These are phyloP conservation scores for Amphicarpaea edgeworthii DNA, from an alignment of 306 rosid species.

Conservation along the genomic window DNA sequence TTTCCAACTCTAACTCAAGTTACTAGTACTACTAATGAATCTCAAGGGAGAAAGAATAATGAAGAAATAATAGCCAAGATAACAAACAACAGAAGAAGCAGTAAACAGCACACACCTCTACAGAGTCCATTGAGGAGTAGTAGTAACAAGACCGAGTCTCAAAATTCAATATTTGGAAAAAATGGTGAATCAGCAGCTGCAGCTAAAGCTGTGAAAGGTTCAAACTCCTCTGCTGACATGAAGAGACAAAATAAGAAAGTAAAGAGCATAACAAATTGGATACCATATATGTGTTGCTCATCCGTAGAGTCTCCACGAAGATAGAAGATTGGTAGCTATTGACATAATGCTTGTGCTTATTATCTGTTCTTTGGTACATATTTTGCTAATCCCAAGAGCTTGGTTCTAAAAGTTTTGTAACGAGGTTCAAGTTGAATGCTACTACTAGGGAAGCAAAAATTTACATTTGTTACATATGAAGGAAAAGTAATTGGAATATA, in stretches of 20 bases:
- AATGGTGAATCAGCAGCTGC: slow-evolving; percentile 51
- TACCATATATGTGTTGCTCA: slow-evolving; percentile 70
- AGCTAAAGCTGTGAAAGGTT: slow-evolving; percentile 48
- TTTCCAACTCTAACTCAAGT: no score
- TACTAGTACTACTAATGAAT: no score
- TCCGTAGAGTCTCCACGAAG: slow-evolving; percentile 54
- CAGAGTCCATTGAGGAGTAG: slow-evolving; percentile 68
- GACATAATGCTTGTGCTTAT: no score
- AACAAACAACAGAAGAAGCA: slow-evolving; percentile 43
- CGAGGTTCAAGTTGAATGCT: no score
- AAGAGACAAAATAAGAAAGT: slow-evolving; percentile 65
- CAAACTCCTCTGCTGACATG: slow-evolving; percentile 66
- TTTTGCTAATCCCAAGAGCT: no score
- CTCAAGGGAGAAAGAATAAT: no score
- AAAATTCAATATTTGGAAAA: background rate
- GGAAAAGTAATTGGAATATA: no score
- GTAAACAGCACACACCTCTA: slow-evolving; percentile 64
- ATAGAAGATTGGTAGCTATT: background rate
- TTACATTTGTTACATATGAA: no score
- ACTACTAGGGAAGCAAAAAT: no score
- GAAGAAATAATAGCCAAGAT: slow-evolving; percentile 71
- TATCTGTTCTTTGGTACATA: no score
- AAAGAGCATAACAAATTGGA: slow-evolving; percentile 68
- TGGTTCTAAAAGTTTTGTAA: no score
- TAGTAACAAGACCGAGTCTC: slow-evolving; percentile 59